Base-by-base conservation (phyloP, 352 stramenopile species). In the Pythium brassicae region DNA sequence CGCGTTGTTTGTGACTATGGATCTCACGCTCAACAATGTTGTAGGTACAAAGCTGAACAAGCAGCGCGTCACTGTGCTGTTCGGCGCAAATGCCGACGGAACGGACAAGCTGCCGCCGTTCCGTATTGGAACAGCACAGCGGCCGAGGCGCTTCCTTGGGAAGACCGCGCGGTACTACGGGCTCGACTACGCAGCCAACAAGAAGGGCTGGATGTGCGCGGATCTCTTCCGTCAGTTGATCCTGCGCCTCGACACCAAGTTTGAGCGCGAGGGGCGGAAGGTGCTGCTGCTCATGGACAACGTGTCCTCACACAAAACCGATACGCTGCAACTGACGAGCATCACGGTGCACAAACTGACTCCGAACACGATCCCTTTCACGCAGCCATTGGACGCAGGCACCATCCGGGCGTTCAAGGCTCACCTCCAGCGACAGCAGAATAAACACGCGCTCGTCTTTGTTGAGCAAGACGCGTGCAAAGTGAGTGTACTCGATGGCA, bases 231-330 rank as follows among this genome's bases (percentile, higher is more conserved):
- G 5, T 25, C 19, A 19, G 1, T 53, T 7, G 26, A 42, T 53
- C 15, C 27, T 25, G 17, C 34, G 32, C 6, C 20, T 53, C 0
- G 48, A 53, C 32, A 15, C 11, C 4, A 26, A 17, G 5, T 53
- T 44, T 29, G 7, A 17, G 4, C 3, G 19, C 8, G 2, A 43
- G 14, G 5, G 48, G 0, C 26, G n/a, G n/a, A n/a, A 43, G 1
- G 48, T 53, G 3, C 12, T 44, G 15, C 26, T 53, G 5, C 8
- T 53, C 0, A 53, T 53, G 47, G 29, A 42, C 27, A 53, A 43
- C 47, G 47, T 42, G 1, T 53, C 19, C 12, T 53, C 27, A 2
- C 29, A 53, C 48, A 53, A 53, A 6, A 53, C 48, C 4, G n/a
- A 53, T 2, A 20, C 23, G 3, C 19, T 53, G 2, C 17, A 42